Base-by-base conservation (phyloP, 495 filamentous ascomycete genomes). In the Symbiotaphrina buchneri region DNA sequence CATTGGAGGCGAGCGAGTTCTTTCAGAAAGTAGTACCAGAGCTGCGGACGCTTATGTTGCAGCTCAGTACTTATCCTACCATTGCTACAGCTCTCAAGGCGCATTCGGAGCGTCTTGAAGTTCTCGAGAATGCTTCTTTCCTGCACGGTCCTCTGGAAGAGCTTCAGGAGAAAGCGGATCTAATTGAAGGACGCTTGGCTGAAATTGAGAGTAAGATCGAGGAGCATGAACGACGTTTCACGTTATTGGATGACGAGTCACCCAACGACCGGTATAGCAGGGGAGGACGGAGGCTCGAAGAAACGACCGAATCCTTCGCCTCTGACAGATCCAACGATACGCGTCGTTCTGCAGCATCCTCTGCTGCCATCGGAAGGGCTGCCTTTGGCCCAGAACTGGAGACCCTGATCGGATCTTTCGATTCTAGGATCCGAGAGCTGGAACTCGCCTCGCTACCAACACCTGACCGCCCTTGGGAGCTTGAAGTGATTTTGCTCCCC, bases 401-500 rank as follows among this genome's bases (percentile, higher is more conserved):
- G 34, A 54, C 47, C 28, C 53, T 64, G 27, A 41, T 77, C 8
- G 59, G 66, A 39, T 47, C 44, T 20, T 44, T 78, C 0, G 63
- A 68, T 36, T 53, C 59, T 1, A 59, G 69, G 26, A 44, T 78
- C 18, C 50, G 45, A 35, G 51, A 60, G 35, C 54, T 75, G 3
- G 67, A 73, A 39, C 51, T 55, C 10, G 33, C 52, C 4, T 56
- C 63, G 7, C 42, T 62, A 17, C 69, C 72, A 6, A 61, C 68
- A 0, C 52, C 48, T 29, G 46, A 47, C 13, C 53, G 59, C n/a
- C 71, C 71, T 4, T 75, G 68, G 69, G 58, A 71, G 39, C 44
- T 78, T 16, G 71, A 78, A 40, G 68, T 78, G 13, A 55, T 76
- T 11, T 61, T 76, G 30, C 40, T 76, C n/a, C 71, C 72, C 20